A percentile compares a stretch with the other conserved stretches of the same genome.
Conservation (phyloP, 306 rosid species). For the Mimosa bimucronata region DNA sequence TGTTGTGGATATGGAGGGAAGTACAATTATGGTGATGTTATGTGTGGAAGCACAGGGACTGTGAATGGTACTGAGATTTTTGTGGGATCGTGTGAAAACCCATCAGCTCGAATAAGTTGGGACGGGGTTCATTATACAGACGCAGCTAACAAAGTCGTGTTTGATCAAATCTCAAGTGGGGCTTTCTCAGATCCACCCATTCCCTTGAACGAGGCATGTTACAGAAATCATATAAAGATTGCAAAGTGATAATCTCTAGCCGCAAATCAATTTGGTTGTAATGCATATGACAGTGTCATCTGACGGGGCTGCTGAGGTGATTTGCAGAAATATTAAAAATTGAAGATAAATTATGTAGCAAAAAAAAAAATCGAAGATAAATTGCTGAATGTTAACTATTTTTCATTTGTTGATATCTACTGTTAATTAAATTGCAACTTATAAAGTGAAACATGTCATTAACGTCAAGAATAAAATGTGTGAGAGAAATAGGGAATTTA, state of each 20-base stretch:
- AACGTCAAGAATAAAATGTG: too few relatives aligned
- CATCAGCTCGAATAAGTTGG: conserved; percentile 40
- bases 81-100: conserved; percentile 45
- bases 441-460: too few relatives aligned
- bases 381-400: neutral
- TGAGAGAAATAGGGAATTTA: too few relatives aligned
- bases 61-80: conserved; percentile 36
- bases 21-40: conserved; percentile 37
- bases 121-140: conserved; percentile 58
- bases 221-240: neutral
- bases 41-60: conserved; percentile 32
- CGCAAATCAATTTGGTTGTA: neutral
- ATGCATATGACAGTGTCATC: neutral
- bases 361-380: neutral
- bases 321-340: neutral
- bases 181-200: conserved; percentile 52
- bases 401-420: neutral
- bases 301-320: neutral
- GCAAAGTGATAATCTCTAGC: neutral
- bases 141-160: conserved; percentile 45
- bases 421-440: neutral
- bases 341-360: neutral
- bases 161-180: conserved; percentile 46
- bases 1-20: conserved; percentile 67
- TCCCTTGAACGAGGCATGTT: conserved; percentile 48